phyloP scores from a whole-genome alignment of 371 early-diverging fungal genomes.

The Caulochytrium protostelioides region DNA sequence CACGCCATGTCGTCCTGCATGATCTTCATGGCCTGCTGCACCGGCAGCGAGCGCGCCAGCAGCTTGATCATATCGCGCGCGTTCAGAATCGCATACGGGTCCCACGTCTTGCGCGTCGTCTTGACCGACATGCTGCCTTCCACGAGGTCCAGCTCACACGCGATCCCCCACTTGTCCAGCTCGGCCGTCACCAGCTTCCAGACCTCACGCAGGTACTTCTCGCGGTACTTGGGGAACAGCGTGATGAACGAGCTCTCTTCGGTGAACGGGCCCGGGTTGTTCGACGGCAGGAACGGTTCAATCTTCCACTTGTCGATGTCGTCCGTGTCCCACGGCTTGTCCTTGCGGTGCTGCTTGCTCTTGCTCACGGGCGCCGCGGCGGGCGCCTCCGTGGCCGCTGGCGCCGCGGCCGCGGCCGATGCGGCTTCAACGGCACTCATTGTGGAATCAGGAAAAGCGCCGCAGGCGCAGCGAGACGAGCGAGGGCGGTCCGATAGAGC shows the following conservation, averaged over 20 bases:
- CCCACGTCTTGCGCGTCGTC: conserved; percentile 91
- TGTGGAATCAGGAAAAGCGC: too few relatives aligned
- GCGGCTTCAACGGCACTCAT: too few relatives aligned
- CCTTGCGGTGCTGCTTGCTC: conserved; percentile 10
- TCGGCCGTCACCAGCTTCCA: conserved; percentile 87
- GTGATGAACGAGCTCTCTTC: conserved; percentile 96
- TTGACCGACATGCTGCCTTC: conserved; percentile 95
- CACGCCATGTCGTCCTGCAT: conserved; percentile 85
- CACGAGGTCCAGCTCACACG: conserved; percentile 78
- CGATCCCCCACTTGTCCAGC: conserved; percentile 75
- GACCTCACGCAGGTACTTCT: conserved; percentile 77
- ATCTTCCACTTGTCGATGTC: conserved; percentile 90
- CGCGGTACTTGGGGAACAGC: conserved; percentile 95
- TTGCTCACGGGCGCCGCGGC: conserved; percentile 3
- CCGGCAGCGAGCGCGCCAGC: conserved; percentile 83
- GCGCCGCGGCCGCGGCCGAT: too few relatives aligned
- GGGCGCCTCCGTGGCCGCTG: not conserved
- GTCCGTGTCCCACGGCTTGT: conserved; percentile 65
- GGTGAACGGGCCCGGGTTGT: conserved; percentile 55
- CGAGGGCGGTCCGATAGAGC: too few relatives aligned
- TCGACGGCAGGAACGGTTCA: conserved; percentile 64
- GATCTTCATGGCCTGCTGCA: conserved; percentile 73
- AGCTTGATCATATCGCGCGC: conserved; percentile 92
- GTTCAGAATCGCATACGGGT: conserved; percentile 92
- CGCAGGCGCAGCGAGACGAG: too few relatives aligned